Percentiles rank a stretch among this genome's conserved stretches.
Conservation (phyloP, 192 early-diverging fungal genomes). For the Borealophlyctis nickersoniae region DNA sequence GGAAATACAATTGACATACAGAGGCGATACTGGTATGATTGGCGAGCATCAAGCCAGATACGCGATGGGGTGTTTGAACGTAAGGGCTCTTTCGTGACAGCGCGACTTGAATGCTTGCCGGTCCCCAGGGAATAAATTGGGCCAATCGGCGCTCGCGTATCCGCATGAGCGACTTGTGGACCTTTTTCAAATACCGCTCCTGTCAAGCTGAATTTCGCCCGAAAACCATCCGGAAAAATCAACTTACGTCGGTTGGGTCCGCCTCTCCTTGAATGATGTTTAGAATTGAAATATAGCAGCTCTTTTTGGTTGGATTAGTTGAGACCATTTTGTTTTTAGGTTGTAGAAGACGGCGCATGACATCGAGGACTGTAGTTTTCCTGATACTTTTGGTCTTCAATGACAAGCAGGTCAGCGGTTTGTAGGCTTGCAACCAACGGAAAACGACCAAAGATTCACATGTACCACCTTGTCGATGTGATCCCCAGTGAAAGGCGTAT, state of each 20-base stretch:
- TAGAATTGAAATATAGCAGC: constrained; percentile 95
- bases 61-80: constrained; percentile 84
- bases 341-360: constrained; percentile 94
- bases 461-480: constrained; percentile 76
- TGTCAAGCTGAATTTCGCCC: constrained; percentile 14
- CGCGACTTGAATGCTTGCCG: constrained; percentile 97
- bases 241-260: constrained; percentile 89
- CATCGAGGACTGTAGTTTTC: constrained; percentile 96
- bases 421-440: too few relatives aligned
- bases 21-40: constrained; percentile 93
- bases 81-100: constrained; percentile 92
- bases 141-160: constrained; percentile 92
- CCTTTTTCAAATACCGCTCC: constrained; percentile 45
- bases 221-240: not conserved
- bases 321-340: constrained; percentile 98
- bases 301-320: constrained; percentile 82
- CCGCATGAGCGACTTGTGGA: constrained; percentile 94
- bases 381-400: constrained; percentile 82
- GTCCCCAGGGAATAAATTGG: constrained; percentile 99
- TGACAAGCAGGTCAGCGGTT: not conserved
- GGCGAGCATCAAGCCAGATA: constrained; percentile 96
- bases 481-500: constrained; percentile 96
- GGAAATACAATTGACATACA: constrained; percentile 46
- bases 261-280: constrained; percentile 99
- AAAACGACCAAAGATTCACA: not conserved